Conservation (phyloP, 2,329 filamentous ascomycete genomes). For the Ambrosiella cleistominuta region DNA sequence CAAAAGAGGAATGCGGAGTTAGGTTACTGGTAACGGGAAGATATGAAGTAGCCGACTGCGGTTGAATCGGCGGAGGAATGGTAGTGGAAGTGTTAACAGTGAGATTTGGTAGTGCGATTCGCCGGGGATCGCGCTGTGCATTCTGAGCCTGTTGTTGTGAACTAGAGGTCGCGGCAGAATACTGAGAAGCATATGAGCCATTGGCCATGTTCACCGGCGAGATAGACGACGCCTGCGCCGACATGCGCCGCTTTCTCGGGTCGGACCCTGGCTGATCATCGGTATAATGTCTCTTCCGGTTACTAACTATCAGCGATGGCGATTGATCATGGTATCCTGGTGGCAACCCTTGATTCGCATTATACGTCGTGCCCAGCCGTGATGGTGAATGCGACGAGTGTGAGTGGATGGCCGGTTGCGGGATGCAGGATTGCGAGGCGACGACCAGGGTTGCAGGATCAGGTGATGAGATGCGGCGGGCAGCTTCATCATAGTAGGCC, state of each 20-base stretch:
- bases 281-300: slow-evolving; percentile 15
- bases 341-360: background rate
- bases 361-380: slow-evolving; percentile 7
- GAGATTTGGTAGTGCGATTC: slow-evolving; percentile 7
- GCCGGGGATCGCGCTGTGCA: background rate
- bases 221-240: background rate
- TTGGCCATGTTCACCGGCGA: background rate
- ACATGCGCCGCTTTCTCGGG: slow-evolving; percentile 6
- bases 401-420: background rate
- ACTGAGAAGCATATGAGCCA: background rate
- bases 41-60: too few species aligned
- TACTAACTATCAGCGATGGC: slow-evolving; percentile 6
- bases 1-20: too few species aligned
- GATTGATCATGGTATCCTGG: slow-evolving; percentile 7
- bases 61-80: too few species aligned
- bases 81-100: slow-evolving; percentile 1
- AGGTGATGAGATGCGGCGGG: slow-evolving; percentile 28
- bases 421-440: background rate
- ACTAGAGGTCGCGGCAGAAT: background rate
- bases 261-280: slow-evolving; percentile 6
- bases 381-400: slow-evolving; percentile 10
- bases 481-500: slow-evolving; percentile 56
- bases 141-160: background rate
- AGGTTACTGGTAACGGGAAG: too few species aligned
- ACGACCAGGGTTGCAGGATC: slow-evolving; percentile 1